These are phyloP conservation scores for Penicillium egyptiacum DNA, from an alignment of 495 filamentous ascomycete genomes.

Conservation along the genomic window DNA sequence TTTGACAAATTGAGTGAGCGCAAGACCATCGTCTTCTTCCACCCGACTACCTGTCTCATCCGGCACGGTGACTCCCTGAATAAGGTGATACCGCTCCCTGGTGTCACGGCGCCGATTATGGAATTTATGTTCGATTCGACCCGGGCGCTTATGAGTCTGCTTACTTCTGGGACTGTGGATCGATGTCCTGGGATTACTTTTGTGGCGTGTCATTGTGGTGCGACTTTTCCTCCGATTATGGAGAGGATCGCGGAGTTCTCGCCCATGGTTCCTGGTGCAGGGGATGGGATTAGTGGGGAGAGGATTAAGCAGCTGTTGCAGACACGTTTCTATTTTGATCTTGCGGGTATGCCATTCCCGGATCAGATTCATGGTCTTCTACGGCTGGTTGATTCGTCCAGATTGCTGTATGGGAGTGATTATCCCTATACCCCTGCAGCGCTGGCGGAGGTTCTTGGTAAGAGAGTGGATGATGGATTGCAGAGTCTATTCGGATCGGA, in stretches of 20 bases:
- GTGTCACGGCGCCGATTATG: slow-evolving; percentile 49
- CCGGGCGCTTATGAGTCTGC: slow-evolving; percentile 48
- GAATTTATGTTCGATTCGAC: slow-evolving; percentile 60
- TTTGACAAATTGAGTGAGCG: slow-evolving; percentile 37
- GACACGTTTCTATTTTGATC: slow-evolving; percentile 49
- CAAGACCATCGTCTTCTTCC: slow-evolving; percentile 49
- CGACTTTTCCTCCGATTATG: slow-evolving; percentile 45
- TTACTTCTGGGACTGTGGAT: slow-evolving; percentile 46
- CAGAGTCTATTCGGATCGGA: slow-evolving; percentile 10
- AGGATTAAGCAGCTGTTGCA: slow-evolving; percentile 30
- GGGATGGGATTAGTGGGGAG: slow-evolving; percentile 14
- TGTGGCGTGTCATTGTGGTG: slow-evolving; percentile 52
- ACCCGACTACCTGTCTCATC: slow-evolving; percentile 46
- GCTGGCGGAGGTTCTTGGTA: slow-evolving; percentile 8
- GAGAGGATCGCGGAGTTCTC: slow-evolving; percentile 43
- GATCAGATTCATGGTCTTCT: slow-evolving; percentile 41
- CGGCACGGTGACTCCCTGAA: slow-evolving; percentile 9
- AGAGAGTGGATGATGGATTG: slow-evolving; percentile 18
- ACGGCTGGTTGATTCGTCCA: slow-evolving; percentile 24
- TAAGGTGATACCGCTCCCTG: slow-evolving; percentile 24
- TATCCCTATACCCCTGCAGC: slow-evolving; percentile 34
- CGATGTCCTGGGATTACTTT: slow-evolving; percentile 46
- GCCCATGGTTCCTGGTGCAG: slow-evolving; percentile 10
- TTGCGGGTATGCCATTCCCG: slow-evolving; percentile 53
- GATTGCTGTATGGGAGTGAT: slow-evolving; percentile 51